A percentile compares a stretch with the other conserved stretches of the same genome.
These are phyloP conservation scores for Quillaja saponaria DNA, from an alignment of 306 rosid genomes.

Conservation along the genomic window DNA sequence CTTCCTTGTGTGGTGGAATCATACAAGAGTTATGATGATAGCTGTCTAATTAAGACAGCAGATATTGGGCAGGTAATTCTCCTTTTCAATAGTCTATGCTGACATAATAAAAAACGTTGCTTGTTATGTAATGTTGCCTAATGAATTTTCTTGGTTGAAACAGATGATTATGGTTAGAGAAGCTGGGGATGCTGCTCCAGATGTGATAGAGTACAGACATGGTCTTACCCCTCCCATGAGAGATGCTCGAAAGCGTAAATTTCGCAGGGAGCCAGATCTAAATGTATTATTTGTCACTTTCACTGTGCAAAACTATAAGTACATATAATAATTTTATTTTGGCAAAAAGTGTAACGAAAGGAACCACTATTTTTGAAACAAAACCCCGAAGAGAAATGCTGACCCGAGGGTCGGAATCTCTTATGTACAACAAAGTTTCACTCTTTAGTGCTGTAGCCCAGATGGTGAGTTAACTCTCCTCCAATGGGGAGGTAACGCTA, in stretches of 20 bases:
- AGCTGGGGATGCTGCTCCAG: slow-evolving; percentile 58
- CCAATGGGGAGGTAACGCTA: too few species aligned
- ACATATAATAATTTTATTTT: slow-evolving; percentile 1
- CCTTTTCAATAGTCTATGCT: not conserved
- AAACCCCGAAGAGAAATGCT: too few species aligned
- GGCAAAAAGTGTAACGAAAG: not conserved
- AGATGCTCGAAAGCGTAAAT: slow-evolving; percentile 93
- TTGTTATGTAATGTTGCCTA: slow-evolving; percentile 17
- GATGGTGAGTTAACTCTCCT: too few species aligned
- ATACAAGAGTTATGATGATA: slow-evolving; percentile 81
- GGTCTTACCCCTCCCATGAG: slow-evolving; percentile 98
- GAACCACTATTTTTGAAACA: too few species aligned
- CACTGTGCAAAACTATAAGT: not conserved
- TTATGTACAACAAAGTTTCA: too few species aligned
- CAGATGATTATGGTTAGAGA: slow-evolving; percentile 79
- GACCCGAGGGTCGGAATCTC: too few species aligned
- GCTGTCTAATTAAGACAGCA: slow-evolving; percentile 71
- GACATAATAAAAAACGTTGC: not conserved
- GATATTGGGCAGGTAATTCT: slow-evolving; percentile 63
- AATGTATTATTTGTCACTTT: slow-evolving; percentile 49
- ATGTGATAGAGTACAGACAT: slow-evolving; percentile 72
- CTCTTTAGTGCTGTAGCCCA: too few species aligned
- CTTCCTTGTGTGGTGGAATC: slow-evolving; percentile 84
- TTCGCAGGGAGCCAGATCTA: slow-evolving; percentile 92
- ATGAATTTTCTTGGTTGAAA: slow-evolving; percentile 10